Conservation (phyloP, 192 early-diverging fungal species). For the Mortierella hygrophila region DNA sequence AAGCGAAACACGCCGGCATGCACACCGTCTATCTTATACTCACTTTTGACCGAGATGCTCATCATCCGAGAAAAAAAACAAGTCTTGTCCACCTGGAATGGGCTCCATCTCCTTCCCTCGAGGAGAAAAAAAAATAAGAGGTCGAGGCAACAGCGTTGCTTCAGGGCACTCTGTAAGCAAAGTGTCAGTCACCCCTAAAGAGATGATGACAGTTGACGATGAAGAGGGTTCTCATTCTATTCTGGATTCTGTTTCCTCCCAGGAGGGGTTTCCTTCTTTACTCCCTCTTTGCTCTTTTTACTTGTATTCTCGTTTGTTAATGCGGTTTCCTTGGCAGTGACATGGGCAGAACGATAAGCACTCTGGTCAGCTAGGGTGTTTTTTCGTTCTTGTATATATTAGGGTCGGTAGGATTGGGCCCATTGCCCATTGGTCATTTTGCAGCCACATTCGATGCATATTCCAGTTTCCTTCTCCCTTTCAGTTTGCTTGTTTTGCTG, state of each 20-base stretch:
- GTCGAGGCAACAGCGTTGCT: not conserved
- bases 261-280: not conserved
- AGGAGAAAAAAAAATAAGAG: not conserved
- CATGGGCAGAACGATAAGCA: not conserved
- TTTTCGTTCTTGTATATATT: not conserved
- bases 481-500: not conserved
- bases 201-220: conserved; percentile 8
- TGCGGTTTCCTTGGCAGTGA: not conserved
- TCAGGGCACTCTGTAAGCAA: not conserved
- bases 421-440: not conserved
- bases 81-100: not conserved
- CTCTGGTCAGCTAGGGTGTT: not conserved
- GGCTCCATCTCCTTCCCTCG: not conserved
- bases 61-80: conserved; percentile 9
- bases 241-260: not conserved
- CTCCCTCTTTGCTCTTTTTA: not conserved
- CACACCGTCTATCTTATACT: not conserved
- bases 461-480: conserved; percentile 3
- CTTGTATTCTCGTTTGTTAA: not conserved
- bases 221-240: conserved; percentile 37
- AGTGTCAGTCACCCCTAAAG: not conserved
- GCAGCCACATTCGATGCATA: conserved; percentile 5
- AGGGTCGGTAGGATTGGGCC: not conserved
- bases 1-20: not conserved
- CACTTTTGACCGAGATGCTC: not conserved